Evolutionary conservation across 148 eudicot genomes (phyloP).

Genomic region (Cornus suecica): DNA sequence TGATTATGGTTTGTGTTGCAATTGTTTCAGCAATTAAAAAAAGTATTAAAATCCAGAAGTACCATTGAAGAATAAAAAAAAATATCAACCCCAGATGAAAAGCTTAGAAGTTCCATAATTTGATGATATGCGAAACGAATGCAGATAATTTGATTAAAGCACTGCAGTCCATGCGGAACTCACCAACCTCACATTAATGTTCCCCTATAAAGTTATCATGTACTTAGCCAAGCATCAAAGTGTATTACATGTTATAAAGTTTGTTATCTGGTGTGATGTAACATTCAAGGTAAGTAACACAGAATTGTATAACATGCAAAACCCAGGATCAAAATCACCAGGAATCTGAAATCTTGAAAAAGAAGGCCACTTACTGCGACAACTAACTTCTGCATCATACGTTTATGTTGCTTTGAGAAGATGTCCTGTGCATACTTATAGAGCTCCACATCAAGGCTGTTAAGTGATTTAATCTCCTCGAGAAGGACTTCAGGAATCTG

Average conservation of each 20-base stretch:
- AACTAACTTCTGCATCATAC: constrained; percentile 37
- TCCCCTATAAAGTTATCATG: no score
- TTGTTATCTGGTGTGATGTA: constrained; percentile 1
- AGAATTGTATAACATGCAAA: not conserved
- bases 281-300: not conserved
- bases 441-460: constrained; percentile 79
- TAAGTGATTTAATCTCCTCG: constrained; percentile 58
- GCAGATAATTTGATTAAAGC: not conserved
- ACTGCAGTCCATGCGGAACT: no score
- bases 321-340: not conserved
- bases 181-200: not conserved
- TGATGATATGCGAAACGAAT: not conserved
- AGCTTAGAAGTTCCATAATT: not conserved
- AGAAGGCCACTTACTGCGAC: constrained; percentile 30
- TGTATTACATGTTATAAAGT: not conserved
- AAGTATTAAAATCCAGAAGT: no score
- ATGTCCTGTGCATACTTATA: constrained; percentile 68
- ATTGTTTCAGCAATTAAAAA: no score
- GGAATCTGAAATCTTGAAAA: constrained; percentile 13
- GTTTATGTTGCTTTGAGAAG: constrained; percentile 54
- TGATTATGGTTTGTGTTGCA: not conserved
- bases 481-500: constrained; percentile 60
- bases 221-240: not conserved
- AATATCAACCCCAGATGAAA: no score
- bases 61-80: not conserved